These are phyloP conservation scores for Ceratocystis alfenasii DNA, from an alignment of 2,329 filamentous ascomycete genomes.

Conservation along the genomic window DNA sequence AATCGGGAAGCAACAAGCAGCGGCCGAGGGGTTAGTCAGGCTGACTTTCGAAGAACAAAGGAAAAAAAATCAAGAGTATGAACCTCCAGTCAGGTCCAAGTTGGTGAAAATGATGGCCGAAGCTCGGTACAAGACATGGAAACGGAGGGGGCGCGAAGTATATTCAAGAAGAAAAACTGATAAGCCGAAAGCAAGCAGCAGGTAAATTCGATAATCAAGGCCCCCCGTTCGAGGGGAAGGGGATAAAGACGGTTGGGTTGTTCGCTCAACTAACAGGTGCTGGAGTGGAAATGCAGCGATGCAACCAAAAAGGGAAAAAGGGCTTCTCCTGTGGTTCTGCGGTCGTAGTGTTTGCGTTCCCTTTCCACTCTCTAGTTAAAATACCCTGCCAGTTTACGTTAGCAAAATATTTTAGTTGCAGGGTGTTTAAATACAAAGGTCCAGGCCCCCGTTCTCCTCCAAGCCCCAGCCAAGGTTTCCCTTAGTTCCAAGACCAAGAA, in stretches of 20 bases:
- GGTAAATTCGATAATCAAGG: not conserved
- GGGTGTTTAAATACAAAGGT: not conserved
- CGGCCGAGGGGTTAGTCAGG: not conserved
- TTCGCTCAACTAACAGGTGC: not conserved
- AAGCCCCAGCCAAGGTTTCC: not conserved
- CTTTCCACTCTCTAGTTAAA: not conserved
- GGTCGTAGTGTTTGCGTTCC: not conserved
- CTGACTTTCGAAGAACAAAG: not conserved
- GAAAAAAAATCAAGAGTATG: not conserved
- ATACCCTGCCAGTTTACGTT: constrained; percentile 1
- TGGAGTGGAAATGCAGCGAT: not conserved
- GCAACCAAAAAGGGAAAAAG: constrained; percentile 1
- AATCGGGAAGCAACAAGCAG: not conserved
- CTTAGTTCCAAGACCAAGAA: not conserved
- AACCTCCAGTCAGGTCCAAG: not conserved
- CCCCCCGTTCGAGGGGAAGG: not conserved
- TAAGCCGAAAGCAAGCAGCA: not conserved
- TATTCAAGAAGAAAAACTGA: not conserved
- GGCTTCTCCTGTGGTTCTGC: not conserved
- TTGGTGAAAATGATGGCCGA: not conserved
- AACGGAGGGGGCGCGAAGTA: not conserved
- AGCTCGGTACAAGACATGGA: not conserved
- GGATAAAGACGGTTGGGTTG: not conserved
- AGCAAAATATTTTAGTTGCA: not conserved
- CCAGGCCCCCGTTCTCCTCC: too few species aligned